Evolutionary conservation across 2,329 filamentous ascomycete genomes (phyloP), one percentile per base, ranked within the genome.

Genomic region (Leptoxyphium fumago): DNA sequence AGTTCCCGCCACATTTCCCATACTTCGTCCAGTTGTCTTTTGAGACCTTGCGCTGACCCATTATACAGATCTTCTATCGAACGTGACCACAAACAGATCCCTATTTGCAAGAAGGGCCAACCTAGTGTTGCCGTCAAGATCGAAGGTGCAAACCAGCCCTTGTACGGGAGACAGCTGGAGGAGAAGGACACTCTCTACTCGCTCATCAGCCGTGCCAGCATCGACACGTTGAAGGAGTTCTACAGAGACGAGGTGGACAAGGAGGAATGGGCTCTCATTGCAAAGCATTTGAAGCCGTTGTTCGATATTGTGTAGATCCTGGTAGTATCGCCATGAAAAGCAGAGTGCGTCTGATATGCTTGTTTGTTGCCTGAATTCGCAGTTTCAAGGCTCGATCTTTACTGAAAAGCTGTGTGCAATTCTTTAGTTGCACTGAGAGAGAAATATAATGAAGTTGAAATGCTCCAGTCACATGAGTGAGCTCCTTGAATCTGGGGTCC

Each of bases 51-150:
- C 21, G 40, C 15, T 39, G 26, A 43, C 48, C 40, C 26, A 26
- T 15, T 41, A 30, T 21, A 26, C 58, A 94, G 88, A n/a, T 84
- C 84, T 45, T 88, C 83, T 2, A 98, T 98, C 59, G 89, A 98
- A 66, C 82, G 93, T 61, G 93, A 98, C 54, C 91, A 98, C 75
- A 98, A 98, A 71, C 79, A 91, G 51, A 81, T 98, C 52, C 76
- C 74, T 9, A 74, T 94, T 46, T 94, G 86, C 71, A 98, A 98
- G 67, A 89, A 87, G 69, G 89, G 89, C 43, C 84, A 94, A 60
- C 91, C 93, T n/a, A 93, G 87, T 1, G 93, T 98, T 9, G 91
- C 91, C 15, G 74, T 98, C 70, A 98, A 98, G 74, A 93, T 98
- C 57, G 93, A 98, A 69, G 89, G 87, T 43, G 69, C 80, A 46